phyloP scores from a whole-genome alignment of 441 rosid species.

The Daphne laureola region DNA sequence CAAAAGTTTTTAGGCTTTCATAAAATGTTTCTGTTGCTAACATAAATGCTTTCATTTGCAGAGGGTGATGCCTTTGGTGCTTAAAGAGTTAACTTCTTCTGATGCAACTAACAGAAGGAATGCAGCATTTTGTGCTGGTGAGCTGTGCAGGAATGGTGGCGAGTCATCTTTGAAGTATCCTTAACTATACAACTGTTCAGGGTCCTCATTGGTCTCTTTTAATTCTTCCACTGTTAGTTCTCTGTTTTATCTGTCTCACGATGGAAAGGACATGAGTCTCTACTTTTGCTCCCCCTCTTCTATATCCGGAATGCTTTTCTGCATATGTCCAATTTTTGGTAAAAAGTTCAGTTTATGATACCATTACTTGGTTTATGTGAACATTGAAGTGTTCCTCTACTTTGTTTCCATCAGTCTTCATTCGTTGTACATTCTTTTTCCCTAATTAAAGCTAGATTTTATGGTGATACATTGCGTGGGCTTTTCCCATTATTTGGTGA shows the following conservation, averaged over 20 bases:
- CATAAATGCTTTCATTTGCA: constrained; percentile 29
- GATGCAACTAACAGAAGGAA: constrained; percentile 94
- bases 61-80: constrained; percentile 89
- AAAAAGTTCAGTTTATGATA: not conserved
- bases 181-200: constrained; percentile 12
- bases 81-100: constrained; percentile 79
- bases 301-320: not conserved
- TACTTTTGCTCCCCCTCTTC: constrained; percentile 1
- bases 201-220: too few relatives aligned
- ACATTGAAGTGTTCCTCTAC: not conserved
- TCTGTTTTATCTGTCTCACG: too few relatives aligned
- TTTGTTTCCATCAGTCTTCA: not conserved
- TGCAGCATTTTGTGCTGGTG: constrained; percentile 98
- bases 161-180: constrained; percentile 86
- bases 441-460: constrained; percentile 54
- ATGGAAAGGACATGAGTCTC: not conserved
- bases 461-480: constrained; percentile 62
- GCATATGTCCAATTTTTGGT: not conserved
- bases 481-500: constrained; percentile 88
- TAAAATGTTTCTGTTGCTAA: constrained; percentile 13
- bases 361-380: not conserved
- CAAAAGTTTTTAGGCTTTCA: constrained; percentile 6
- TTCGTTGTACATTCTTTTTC: constrained; percentile 25
- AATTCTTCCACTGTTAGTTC: too few relatives aligned
- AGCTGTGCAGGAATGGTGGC: constrained; percentile 92